Percentiles rank a stretch among this genome's conserved stretches.
phyloP scores from a whole-genome alignment of 75 land plant species.

The Picea sitchensis region DNA sequence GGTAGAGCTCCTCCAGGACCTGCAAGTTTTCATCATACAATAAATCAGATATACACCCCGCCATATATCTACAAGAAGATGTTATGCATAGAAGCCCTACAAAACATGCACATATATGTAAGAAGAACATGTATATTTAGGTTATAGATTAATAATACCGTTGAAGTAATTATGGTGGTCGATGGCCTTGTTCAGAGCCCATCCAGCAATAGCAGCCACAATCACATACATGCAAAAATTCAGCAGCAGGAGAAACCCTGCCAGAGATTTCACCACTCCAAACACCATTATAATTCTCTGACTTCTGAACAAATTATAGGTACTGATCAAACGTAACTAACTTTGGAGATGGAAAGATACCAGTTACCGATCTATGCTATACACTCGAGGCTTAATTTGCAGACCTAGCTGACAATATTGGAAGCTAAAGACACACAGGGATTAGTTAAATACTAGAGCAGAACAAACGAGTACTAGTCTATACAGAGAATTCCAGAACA shows the following conservation, averaged over 20 bases:
- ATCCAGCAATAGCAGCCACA: constrained; percentile 54
- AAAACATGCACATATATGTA: not conserved
- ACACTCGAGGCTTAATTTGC: not conserved
- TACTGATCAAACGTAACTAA: not conserved
- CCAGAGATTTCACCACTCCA: constrained; percentile 28
- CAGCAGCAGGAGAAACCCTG: constrained; percentile 41
- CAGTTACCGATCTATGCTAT: not conserved
- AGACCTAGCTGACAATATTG: not conserved
- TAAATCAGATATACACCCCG: not conserved
- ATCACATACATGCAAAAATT: constrained; percentile 70
- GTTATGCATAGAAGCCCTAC: not conserved
- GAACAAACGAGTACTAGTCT: not conserved
- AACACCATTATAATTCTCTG: constrained; percentile 12
- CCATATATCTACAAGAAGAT: not conserved
- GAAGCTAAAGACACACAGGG: not conserved
- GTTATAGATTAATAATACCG: constrained; percentile 21
- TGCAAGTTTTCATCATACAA: constrained; percentile 12
- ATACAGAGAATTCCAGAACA: too few relatives aligned
- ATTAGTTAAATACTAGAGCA: not conserved
- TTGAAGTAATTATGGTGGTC: constrained; percentile 44
- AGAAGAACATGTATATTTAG: not conserved
- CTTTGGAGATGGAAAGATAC: too few relatives aligned
- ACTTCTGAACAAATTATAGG: not conserved
- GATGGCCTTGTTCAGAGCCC: constrained; percentile 66
- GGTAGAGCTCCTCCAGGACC: constrained; percentile 41